Percentiles rank a stretch among this genome's conserved stretches.
phyloP scores from a whole-genome alignment of 495 filamentous ascomycete species.

The Podospora anserina region DNA sequence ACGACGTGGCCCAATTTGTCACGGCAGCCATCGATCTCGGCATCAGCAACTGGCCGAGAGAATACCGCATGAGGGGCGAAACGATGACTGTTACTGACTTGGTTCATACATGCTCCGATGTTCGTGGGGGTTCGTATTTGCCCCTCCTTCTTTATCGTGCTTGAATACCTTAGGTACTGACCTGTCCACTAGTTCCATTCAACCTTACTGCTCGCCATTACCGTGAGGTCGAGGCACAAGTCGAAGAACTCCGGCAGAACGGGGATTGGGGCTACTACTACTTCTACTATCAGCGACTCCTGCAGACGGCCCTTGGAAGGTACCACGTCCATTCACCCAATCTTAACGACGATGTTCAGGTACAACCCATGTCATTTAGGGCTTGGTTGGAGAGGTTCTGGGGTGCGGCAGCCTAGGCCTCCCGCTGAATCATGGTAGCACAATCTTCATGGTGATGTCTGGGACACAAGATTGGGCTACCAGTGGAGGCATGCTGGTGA shows the following conservation, averaged over 20 bases:
- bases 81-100: slow-evolving; percentile 53
- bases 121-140: slow-evolving; percentile 38
- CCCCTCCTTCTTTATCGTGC: slow-evolving; percentile 5
- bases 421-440: neutral
- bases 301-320: slow-evolving; percentile 50
- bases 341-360: slow-evolving; percentile 38
- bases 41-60: slow-evolving; percentile 60
- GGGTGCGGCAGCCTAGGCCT: slow-evolving; percentile 32
- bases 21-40: slow-evolving; percentile 59
- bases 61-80: slow-evolving; percentile 63
- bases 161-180: neutral
- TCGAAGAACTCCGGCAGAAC: slow-evolving; percentile 37
- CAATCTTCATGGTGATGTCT: slow-evolving; percentile 7
- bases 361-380: slow-evolving; percentile 45
- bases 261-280: slow-evolving; percentile 37
- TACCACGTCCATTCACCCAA: slow-evolving; percentile 47
- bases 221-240: slow-evolving; percentile 41
- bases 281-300: slow-evolving; percentile 42
- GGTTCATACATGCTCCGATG: slow-evolving; percentile 42
- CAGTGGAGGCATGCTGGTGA: slow-evolving; percentile 3
- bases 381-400: slow-evolving; percentile 50
- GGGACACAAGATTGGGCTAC: neutral
- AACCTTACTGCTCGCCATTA: slow-evolving; percentile 38
- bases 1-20: slow-evolving; percentile 65
- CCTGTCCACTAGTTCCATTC: slow-evolving; percentile 36